Conservation (phyloP, 2,329 filamentous ascomycete species). For the Xylariomycetidae sp. region DNA sequence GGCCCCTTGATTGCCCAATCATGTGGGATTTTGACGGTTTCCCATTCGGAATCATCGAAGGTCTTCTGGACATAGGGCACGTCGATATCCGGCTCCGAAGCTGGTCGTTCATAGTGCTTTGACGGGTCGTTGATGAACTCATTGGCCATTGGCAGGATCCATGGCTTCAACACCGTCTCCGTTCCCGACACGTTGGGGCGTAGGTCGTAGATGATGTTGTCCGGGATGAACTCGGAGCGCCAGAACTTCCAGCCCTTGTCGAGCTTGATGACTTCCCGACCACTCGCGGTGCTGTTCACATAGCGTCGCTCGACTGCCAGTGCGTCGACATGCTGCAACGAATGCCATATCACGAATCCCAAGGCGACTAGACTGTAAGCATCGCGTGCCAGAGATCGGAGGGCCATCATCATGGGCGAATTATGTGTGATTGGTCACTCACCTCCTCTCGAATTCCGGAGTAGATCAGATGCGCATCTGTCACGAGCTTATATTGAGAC, state of each 20-base stretch:
- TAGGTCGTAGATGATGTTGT: constrained; percentile 26
- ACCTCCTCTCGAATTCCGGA: neutral
- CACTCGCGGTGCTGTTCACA: neutral
- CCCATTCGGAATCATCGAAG: constrained; percentile 30
- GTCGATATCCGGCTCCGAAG: constrained; percentile 18
- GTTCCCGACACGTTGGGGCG: neutral
- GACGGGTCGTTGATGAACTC: constrained; percentile 21
- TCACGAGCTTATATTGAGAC: neutral
- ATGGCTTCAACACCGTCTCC: constrained; percentile 21
- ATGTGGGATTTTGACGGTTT: constrained; percentile 35
- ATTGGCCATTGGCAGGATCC: constrained; percentile 29
- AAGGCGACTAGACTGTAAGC: neutral
- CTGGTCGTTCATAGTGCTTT: constrained; percentile 17
- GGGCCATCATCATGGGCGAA: neutral
- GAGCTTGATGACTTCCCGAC: constrained; percentile 28
- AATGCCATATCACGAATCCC: neutral
- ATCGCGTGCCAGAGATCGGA: neutral
- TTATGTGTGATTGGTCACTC: neutral
- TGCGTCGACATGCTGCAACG: no score
- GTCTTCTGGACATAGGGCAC: constrained; percentile 22
- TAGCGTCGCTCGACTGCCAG: neutral
- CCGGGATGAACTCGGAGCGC: constrained; percentile 29
- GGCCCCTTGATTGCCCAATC: constrained; percentile 41
- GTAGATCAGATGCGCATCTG: neutral
- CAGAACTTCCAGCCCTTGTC: constrained; percentile 30